Evolutionary conservation across 352 stramenopile genomes (phyloP).

Genomic region (Phytophthora uliginosa): DNA sequence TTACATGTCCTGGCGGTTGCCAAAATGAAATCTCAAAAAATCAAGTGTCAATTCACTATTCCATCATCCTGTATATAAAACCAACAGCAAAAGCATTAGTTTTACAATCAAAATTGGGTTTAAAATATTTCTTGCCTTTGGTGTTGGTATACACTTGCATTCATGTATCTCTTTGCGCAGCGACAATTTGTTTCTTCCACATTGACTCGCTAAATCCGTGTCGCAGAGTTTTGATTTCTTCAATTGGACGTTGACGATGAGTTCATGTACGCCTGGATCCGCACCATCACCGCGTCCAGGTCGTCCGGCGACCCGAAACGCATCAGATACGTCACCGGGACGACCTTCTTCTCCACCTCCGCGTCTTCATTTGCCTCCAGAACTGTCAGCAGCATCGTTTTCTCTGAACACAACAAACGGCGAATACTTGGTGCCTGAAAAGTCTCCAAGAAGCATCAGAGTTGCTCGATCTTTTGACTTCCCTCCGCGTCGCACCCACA

Average conservation of each 20-base stretch:
- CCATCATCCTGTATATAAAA: background rate
- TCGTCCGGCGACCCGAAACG: constrained; percentile 73
- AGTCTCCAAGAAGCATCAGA: background rate
- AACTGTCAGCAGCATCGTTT: constrained; percentile 76
- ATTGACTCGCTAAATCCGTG: background rate
- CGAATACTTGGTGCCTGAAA: background rate
- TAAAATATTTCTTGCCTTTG: background rate
- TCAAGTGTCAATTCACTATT: background rate
- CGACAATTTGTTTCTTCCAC: background rate
- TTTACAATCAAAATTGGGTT: background rate
- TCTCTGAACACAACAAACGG: constrained; percentile 46
- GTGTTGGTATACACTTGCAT: background rate
- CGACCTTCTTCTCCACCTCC: constrained; percentile 57
- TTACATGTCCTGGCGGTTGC: background rate
- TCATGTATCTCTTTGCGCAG: background rate
- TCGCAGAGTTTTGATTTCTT: constrained; percentile 1
- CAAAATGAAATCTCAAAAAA: background rate
- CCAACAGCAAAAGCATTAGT: background rate
- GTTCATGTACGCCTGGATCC: constrained; percentile 54
- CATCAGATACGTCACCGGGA: constrained; percentile 78
- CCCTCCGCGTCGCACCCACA: background rate
- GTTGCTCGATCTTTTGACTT: background rate
- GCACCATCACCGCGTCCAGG: constrained; percentile 57
- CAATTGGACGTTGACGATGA: constrained; percentile 43
- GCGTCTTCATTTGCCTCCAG: constrained; percentile 54